Evolutionary conservation across 495 filamentous ascomycete genomes (phyloP).

Genomic region (Tuber umbilicatum): DNA sequence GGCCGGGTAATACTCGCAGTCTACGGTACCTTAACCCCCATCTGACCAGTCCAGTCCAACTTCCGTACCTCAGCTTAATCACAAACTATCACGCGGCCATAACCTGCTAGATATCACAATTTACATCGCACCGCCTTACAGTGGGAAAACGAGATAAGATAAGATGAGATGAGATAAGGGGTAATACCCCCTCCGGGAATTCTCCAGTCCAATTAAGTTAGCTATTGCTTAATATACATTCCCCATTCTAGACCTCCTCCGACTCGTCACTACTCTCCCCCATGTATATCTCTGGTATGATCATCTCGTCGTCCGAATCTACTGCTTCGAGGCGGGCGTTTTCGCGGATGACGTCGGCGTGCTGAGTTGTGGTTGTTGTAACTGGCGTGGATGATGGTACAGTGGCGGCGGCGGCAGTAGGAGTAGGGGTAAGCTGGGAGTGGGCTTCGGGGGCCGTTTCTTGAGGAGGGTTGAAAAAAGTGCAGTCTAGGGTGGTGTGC

Average conservation of each 20-base stretch:
- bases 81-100: not conserved
- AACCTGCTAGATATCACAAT: not conserved
- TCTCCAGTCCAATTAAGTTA: too few relatives aligned
- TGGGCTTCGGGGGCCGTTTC: not conserved
- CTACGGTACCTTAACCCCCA: too few relatives aligned
- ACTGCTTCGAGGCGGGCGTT: not conserved
- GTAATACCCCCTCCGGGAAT: too few relatives aligned
- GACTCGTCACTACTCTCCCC: conserved; percentile 25
- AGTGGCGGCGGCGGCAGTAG: not conserved
- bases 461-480: not conserved
- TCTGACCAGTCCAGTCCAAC: too few relatives aligned
- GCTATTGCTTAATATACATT: not conserved
- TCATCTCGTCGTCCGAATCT: conserved; percentile 34
- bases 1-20: not conserved
- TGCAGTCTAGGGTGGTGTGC: not conserved
- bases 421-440: not conserved
- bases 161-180: too few relatives aligned
- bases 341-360: not conserved
- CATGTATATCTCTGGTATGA: conserved; percentile 34
- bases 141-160: too few relatives aligned
- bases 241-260: not conserved
- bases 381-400: not conserved
- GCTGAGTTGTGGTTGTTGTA: not conserved
- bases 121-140: not conserved
- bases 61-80: too few relatives aligned